Evolutionary conservation across 2,329 filamentous ascomycete genomes (phyloP).

Genomic region (Ophiocordyceps sinensis): DNA sequence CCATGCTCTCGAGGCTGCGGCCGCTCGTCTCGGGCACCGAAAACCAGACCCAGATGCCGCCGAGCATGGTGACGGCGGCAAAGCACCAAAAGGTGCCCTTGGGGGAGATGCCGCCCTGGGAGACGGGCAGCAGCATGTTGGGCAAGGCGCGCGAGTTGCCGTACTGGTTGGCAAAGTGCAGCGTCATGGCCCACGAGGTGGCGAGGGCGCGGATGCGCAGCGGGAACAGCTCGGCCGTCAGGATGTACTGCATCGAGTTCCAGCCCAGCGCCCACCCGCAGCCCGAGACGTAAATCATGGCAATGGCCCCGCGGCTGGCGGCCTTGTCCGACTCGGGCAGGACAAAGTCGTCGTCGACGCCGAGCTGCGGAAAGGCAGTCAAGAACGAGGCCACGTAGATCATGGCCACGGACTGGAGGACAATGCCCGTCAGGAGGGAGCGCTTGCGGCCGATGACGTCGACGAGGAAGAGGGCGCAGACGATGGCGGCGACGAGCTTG

Average conservation of each 20-base stretch:
- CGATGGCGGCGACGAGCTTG: slow-evolving; percentile 51
- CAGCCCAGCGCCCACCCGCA: slow-evolving; percentile 57
- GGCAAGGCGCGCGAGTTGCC: slow-evolving; percentile 63
- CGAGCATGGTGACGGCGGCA: slow-evolving; percentile 49
- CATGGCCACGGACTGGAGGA: slow-evolving; percentile 45
- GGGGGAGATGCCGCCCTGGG: slow-evolving; percentile 33
- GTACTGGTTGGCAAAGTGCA: slow-evolving; percentile 69
- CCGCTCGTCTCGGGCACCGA: slow-evolving; percentile 61
- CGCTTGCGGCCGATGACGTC: slow-evolving; percentile 67
- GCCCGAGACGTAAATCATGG: slow-evolving; percentile 58
- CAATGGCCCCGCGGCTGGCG: slow-evolving; percentile 52
- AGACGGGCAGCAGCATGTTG: slow-evolving; percentile 47
- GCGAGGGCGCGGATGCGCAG: slow-evolving; percentile 57
- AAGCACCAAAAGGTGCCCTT: slow-evolving; percentile 71
- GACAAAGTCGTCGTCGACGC: slow-evolving; percentile 30
- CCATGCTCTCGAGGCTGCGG: slow-evolving; percentile 53
- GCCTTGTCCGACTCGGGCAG: slow-evolving; percentile 33
- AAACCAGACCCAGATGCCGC: slow-evolving; percentile 57
- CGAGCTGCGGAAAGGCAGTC: slow-evolving; percentile 44
- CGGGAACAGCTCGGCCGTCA: slow-evolving; percentile 66
- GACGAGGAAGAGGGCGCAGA: slow-evolving; percentile 65
- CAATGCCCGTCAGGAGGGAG: slow-evolving; percentile 44
- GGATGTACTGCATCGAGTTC: slow-evolving; percentile 67
- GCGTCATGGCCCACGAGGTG: slow-evolving; percentile 59
- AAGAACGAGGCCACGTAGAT: slow-evolving; percentile 48